Percentiles rank a stretch among this genome's conserved stretches.
These are phyloP conservation scores for Brassica nigra DNA, from an alignment of 345 rosid species.

Conservation along the genomic window DNA sequence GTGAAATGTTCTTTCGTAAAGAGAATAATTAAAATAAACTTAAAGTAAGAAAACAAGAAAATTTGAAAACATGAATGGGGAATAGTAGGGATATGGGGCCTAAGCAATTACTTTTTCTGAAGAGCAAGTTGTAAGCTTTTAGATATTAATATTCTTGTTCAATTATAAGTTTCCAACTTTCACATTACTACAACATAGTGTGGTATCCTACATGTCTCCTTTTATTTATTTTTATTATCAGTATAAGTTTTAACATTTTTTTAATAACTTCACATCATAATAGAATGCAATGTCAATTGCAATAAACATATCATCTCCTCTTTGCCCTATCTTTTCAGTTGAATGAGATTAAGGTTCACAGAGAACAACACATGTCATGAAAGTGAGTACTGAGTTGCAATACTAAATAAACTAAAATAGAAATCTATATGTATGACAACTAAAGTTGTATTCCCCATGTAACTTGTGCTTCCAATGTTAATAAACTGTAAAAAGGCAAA, in stretches of 20 bases:
- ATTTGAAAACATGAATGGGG: constrained; percentile 35
- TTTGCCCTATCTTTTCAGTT: constrained; percentile 23
- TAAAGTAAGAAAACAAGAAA: neutral
- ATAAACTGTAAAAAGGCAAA: constrained; percentile 23
- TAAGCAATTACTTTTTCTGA: constrained; percentile 32
- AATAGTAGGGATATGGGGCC: constrained; percentile 39
- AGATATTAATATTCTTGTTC: constrained; percentile 26
- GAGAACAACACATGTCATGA: constrained; percentile 29
- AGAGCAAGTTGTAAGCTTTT: constrained; percentile 39
- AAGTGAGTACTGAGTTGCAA: constrained; percentile 27
- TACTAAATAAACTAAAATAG: constrained; percentile 20
- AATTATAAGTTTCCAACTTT: constrained; percentile 45
- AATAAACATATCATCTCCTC: constrained; percentile 13
- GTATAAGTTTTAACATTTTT: constrained; percentile 5
- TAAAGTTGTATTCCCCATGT: constrained; percentile 22
- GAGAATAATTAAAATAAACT: constrained; percentile 13
- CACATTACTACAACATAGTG: constrained; percentile 40
- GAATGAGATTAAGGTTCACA: constrained; percentile 32
- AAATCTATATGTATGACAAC: constrained; percentile 4
- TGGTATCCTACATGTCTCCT: constrained; percentile 43
- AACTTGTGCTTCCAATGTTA: constrained; percentile 30
- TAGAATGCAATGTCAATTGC: constrained; percentile 2
- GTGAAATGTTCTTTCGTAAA: constrained; percentile 17
- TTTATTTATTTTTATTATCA: neutral
- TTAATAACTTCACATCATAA: constrained; percentile 6